Conservation (phyloP, 75 land plant genomes). For the Pseudotsuga menziesii region DNA sequence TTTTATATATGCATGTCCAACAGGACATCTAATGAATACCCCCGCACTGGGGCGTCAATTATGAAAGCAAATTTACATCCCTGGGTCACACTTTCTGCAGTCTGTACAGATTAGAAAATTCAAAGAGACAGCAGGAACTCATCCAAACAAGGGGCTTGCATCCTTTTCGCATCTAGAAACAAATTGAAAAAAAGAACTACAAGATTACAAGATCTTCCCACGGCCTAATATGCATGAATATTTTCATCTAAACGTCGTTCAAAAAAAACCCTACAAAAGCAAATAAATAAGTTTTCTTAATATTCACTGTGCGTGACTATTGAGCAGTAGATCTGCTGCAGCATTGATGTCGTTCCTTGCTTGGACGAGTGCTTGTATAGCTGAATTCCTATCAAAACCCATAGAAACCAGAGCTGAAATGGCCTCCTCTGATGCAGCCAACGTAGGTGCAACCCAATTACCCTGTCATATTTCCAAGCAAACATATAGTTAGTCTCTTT, state of each 20-base stretch:
- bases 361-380: slow-evolving; percentile 68
- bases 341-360: slow-evolving; percentile 70
- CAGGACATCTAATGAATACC: not conserved
- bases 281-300: not conserved
- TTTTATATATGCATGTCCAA: not conserved
- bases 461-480: slow-evolving; percentile 13
- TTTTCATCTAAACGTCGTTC: not conserved
- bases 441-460: slow-evolving; percentile 22
- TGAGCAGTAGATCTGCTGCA: slow-evolving; percentile 79
- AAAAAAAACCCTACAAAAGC: not conserved
- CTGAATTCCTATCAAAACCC: slow-evolving; percentile 77
- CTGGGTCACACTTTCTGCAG: not conserved
- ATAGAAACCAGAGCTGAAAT: slow-evolving; percentile 71
- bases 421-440: slow-evolving; percentile 72
- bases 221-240: not conserved
- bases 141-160: not conserved
- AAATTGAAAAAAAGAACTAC: slow-evolving; percentile 1
- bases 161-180: not conserved
- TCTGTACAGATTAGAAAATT: not conserved
- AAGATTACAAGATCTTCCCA: not conserved
- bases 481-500: not conserved
- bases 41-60: not conserved
- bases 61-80: not conserved
- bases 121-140: not conserved
- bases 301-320: slow-evolving; percentile 41